Evolutionary conservation across 495 filamentous ascomycete species (phyloP), one percentile per base, ranked within the genome.

Genomic region (Hypoxylon fragiforme): DNA sequence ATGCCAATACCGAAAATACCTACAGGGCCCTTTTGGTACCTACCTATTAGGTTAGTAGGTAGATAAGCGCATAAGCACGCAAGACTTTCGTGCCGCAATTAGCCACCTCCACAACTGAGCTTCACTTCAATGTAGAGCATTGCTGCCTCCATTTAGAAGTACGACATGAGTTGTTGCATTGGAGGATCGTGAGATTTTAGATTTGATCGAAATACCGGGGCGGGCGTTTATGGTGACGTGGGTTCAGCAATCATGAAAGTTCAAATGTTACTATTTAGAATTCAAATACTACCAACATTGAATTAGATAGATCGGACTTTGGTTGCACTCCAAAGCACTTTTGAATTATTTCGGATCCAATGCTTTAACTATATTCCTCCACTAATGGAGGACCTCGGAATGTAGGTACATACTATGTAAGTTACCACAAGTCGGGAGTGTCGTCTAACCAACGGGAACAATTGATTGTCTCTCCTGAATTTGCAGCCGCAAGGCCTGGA

Each of bases 111-210:
- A 28, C n/a, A n/a, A n/a, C n/a, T n/a, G n/a, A n/a, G n/a, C n/a
- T n/a, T n/a, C n/a, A n/a, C n/a, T n/a, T n/a, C n/a, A n/a, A n/a
- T n/a, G n/a, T n/a, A n/a, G n/a, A n/a, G n/a, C n/a, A n/a, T n/a
- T n/a, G n/a, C n/a, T n/a, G n/a, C n/a, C n/a, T n/a, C n/a, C n/a
- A 42, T 42, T 24, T 44, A 20, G 43, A 34, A 59, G 18, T 49
- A 50, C 41, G n/a, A n/a, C n/a, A n/a, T n/a, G n/a, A n/a, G n/a
- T n/a, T n/a, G 19, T 13, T 41, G 35, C 40, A 41, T 36, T 2
- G 21, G 53, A 57, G 52, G 59, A 63, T 63, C 35, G 18, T 35
- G 36, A 35, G 39, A 45, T 54, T 40, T 37, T 39, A 48, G 26
- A 44, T 34, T 14, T 13, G 43, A 46, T 55, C 13, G 30, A 55